phyloP scores from a whole-genome alignment of 2,329 filamentous ascomycete genomes.

The Aspergillus pseudoviridinutans region DNA sequence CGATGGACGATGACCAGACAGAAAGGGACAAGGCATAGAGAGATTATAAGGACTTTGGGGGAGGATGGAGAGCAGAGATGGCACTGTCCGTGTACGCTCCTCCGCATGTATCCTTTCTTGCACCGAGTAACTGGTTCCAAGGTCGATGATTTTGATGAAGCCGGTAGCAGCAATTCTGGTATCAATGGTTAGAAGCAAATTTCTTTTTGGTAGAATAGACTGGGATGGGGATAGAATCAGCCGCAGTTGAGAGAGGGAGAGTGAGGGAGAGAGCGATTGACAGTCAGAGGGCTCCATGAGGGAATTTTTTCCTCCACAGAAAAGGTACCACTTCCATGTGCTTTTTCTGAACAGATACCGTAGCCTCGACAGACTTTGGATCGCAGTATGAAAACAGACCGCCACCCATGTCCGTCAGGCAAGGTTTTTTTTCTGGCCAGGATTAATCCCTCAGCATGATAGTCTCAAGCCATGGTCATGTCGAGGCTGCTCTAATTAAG shows the following conservation, averaged over 20 bases:
- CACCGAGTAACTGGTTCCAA: not conserved
- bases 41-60: not conserved
- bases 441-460: not conserved
- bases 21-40: not conserved
- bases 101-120: not conserved
- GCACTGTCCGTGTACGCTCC: no score
- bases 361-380: not conserved
- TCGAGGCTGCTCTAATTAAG: not conserved
- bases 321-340: not conserved
- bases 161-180: no score
- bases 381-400: not conserved
- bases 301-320: not conserved
- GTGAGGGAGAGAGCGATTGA: not conserved
- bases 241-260: not conserved
- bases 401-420: not conserved
- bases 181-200: not conserved
- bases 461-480: not conserved
- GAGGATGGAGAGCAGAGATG: no score
- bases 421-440: not conserved
- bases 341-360: not conserved
- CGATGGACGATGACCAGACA: not conserved
- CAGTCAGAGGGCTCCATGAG: not conserved
- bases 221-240: not conserved
- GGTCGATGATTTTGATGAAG: not conserved
- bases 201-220: not conserved